Base-by-base conservation (phyloP, 2,329 filamentous ascomycete genomes). In the Exserohilum rostratum region DNA sequence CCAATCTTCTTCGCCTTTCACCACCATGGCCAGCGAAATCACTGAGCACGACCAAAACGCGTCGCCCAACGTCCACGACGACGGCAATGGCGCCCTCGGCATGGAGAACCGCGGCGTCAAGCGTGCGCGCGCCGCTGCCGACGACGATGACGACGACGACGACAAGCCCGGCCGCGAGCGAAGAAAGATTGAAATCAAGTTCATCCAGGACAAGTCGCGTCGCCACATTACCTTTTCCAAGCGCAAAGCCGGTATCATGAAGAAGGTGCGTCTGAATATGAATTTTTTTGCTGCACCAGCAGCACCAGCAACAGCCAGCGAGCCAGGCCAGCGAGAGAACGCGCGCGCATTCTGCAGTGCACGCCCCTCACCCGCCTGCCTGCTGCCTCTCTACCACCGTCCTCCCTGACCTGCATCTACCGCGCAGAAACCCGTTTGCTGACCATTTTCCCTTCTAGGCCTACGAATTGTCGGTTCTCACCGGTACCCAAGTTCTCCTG, bases 131-230 rank as follows among this genome's bases (percentile, higher is more conserved):
- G 87, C 90, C 61, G 80, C 89, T 68, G 75, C 88, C 71, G 93
- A 98, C 76, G 95, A 98, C 75, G 95, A 98, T 66, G 93, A 98
- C 64, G 95, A 98, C 64, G 93, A 98, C 68, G 93, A 96, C 69
- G 93, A 97, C 78, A 98, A 98, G 87, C 91, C 91, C 61, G 92
- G 92, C 74, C 93, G 95, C 79, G 95, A 98, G 85, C 89, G 95
- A 76, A 88, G 95, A 81, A 99, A 99, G 89, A 99, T 99, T 72
- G 95, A 99, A 80, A 99, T 99, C 82, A 99, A 99, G 85, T 99
- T 99, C 82, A 99, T 99, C 79, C 93, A 93, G 79, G 95, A 99
- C 81, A 99, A 99, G 84, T 98, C 93, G 81, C 92, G 95, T 81
- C 90, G 95, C 61, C 95, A 99, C 83, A 99, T 98, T 77, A 98